Evolutionary conservation across 768 basidiomycete genomes (phyloP).

Genomic region (Termitomyces eurrhizus): DNA sequence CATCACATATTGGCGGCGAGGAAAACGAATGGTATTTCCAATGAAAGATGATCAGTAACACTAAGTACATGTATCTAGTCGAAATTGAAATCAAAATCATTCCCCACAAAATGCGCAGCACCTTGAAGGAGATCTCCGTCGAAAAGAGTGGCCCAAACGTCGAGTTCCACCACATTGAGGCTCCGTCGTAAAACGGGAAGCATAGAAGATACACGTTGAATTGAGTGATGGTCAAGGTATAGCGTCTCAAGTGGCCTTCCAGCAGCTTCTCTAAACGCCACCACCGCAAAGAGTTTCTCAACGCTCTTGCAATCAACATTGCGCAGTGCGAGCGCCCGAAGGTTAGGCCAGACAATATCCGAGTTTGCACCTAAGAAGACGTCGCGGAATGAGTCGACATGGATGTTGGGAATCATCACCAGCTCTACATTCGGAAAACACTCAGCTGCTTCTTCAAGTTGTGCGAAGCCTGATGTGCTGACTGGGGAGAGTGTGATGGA

Average conservation of each 20-base stretch:
- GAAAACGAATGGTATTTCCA: not conserved
- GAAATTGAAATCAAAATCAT: slow-evolving; percentile 11
- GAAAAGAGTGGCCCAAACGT: slow-evolving; percentile 12
- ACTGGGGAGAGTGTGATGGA: slow-evolving; percentile 15
- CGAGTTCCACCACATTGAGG: slow-evolving; percentile 10
- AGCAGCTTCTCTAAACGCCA: slow-evolving; percentile 5
- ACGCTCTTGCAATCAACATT: slow-evolving; percentile 10
- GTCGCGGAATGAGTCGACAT: slow-evolving; percentile 11
- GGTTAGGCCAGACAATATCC: slow-evolving; percentile 9
- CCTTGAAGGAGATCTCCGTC: slow-evolving; percentile 11
- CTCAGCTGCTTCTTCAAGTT: slow-evolving; percentile 9
- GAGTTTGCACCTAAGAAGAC: slow-evolving; percentile 5
- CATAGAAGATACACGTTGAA: slow-evolving; percentile 8
- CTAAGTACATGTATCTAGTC: not conserved
- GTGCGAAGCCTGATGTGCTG: slow-evolving; percentile 6
- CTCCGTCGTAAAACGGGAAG: slow-evolving; percentile 1
- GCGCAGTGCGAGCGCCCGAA: slow-evolving; percentile 13
- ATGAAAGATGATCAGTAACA: not conserved
- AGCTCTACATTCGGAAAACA: slow-evolving; percentile 15
- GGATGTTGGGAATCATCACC: slow-evolving; percentile 15
- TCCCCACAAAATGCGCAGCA: slow-evolving; percentile 14
- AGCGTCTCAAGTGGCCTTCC: slow-evolving; percentile 10
- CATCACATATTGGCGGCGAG: not conserved
- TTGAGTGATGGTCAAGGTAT: slow-evolving; percentile 13
- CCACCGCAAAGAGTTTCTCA: slow-evolving; percentile 10